Conservation (phyloP, 2,329 filamentous ascomycete genomes). For the Rugonectria rugulosa region DNA sequence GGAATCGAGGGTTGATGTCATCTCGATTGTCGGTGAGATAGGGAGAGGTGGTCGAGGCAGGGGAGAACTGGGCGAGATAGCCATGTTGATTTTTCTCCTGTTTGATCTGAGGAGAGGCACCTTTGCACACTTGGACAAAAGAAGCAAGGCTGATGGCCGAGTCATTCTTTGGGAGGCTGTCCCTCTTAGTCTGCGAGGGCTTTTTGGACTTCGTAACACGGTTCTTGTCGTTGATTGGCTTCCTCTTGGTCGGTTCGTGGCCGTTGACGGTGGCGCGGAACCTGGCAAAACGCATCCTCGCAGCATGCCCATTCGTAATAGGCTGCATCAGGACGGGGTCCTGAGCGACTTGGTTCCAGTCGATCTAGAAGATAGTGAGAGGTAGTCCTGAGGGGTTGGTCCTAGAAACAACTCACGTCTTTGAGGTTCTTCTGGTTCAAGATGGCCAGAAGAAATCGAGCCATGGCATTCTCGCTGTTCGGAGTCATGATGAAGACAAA, state of each 20-base stretch:
- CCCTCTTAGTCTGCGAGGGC: constrained; percentile 42
- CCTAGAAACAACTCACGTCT: constrained; percentile 55
- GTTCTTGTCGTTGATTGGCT: constrained; percentile 51
- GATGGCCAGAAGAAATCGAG: constrained; percentile 66
- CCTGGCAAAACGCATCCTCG: constrained; percentile 66
- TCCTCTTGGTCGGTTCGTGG: constrained; percentile 56
- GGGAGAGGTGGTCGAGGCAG: constrained; percentile 48
- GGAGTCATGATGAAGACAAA: constrained; percentile 58
- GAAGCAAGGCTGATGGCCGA: constrained; percentile 40
- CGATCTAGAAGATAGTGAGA: constrained; percentile 53
- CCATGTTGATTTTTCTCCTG: constrained; percentile 45
- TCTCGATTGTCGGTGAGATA: constrained; percentile 46
- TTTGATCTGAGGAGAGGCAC: constrained; percentile 43
- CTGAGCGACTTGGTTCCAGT: constrained; percentile 65
- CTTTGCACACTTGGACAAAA: constrained; percentile 40
- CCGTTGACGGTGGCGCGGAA: constrained; percentile 58
- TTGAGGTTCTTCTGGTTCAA: constrained; percentile 67
- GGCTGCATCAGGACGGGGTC: constrained; percentile 61
- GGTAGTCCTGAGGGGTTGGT: neutral
- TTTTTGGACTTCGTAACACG: constrained; percentile 57
- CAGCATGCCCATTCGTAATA: constrained; percentile 67
- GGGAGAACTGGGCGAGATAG: constrained; percentile 46
- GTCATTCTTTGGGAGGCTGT: constrained; percentile 52
- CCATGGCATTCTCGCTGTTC: constrained; percentile 64
- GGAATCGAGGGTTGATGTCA: constrained; percentile 51